phyloP scores from a whole-genome alignment of 495 filamentous ascomycete species.

The Penicillium nucicola region DNA sequence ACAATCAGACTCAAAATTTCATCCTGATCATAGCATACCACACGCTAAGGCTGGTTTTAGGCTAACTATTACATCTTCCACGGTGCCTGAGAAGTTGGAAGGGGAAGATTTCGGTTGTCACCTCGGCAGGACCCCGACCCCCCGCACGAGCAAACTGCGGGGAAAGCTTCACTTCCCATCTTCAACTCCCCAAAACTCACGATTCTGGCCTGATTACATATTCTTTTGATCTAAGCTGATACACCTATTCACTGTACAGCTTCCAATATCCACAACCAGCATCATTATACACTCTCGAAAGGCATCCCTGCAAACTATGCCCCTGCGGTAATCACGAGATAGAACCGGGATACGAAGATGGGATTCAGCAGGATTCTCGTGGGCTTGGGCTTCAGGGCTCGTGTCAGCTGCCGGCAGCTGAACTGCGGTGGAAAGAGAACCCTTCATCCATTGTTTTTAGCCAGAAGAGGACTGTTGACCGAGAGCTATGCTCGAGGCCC shows the following conservation, averaged over 20 bases:
- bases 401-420: background rate
- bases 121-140: constrained; percentile 1
- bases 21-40: no score
- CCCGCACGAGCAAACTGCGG: constrained; percentile 3
- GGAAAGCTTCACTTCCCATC: constrained; percentile 7
- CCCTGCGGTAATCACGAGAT: background rate
- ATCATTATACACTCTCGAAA: background rate
- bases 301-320: constrained; percentile 4
- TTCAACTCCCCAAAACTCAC: background rate
- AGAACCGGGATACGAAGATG: constrained; percentile 13
- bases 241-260: no score
- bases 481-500: constrained; percentile 46
- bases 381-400: constrained; percentile 3
- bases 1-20: no score
- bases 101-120: no score
- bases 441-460: background rate
- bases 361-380: constrained; percentile 6
- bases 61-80: no score
- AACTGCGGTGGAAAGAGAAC: background rate
- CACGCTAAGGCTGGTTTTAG: no score
- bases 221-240: no score
- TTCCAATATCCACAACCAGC: no score
- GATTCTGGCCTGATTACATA: background rate
- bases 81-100: no score
- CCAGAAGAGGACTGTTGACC: constrained; percentile 37